phyloP scores from a whole-genome alignment of 2,329 filamentous ascomycete species.

The Aspergillus sp. region DNA sequence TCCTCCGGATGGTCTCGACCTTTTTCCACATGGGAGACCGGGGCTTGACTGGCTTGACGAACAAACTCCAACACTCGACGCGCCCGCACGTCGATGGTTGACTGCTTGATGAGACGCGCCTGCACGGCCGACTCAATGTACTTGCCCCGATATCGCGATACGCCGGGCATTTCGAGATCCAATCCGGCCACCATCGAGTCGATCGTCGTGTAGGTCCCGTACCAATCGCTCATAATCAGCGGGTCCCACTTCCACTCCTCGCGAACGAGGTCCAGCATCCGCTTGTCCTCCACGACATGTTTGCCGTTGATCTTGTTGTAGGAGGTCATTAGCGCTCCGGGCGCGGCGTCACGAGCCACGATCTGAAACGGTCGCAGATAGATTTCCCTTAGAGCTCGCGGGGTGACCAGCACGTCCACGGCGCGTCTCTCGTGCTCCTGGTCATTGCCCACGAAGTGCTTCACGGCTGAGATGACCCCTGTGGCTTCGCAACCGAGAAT shows the following conservation, averaged over 20 bases:
- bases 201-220: slow-evolving; percentile 20
- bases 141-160: slow-evolving; percentile 34
- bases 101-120: slow-evolving; percentile 27
- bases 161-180: slow-evolving; percentile 29
- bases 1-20: slow-evolving; percentile 17
- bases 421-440: slow-evolving; percentile 33
- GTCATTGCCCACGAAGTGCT: slow-evolving; percentile 50
- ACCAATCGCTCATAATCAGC: slow-evolving; percentile 36
- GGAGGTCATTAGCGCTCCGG: slow-evolving; percentile 54
- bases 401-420: slow-evolving; percentile 31
- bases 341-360: slow-evolving; percentile 51
- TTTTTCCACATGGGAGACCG: slow-evolving; percentile 11
- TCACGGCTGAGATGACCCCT: slow-evolving; percentile 70
- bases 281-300: slow-evolving; percentile 29
- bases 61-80: slow-evolving; percentile 35
- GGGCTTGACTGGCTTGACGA: slow-evolving; percentile 19
- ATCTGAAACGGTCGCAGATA: slow-evolving; percentile 62
- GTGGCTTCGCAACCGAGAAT: slow-evolving; percentile 68
- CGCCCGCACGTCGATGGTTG: slow-evolving; percentile 28
- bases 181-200: slow-evolving; percentile 24
- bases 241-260: slow-evolving; percentile 35
- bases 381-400: slow-evolving; percentile 56
- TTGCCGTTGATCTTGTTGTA: slow-evolving; percentile 54
- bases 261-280: slow-evolving; percentile 31
- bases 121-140: slow-evolving; percentile 25